Evolutionary conservation across 345 rosid species (phyloP).

Genomic region (Citrus unshiu): DNA sequence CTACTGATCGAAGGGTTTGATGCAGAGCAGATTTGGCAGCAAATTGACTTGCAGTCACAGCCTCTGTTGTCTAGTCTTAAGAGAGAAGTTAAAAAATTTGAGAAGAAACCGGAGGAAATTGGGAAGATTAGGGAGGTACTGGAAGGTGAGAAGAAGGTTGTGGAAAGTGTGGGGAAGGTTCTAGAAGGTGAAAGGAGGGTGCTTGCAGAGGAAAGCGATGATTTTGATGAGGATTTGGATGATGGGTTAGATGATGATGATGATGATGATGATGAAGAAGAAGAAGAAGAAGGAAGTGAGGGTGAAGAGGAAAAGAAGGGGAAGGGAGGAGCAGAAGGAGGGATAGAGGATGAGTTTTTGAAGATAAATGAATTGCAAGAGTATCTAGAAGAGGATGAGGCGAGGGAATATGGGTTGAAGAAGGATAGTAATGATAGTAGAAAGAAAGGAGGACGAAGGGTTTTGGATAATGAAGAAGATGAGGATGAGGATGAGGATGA

Average conservation of each 20-base stretch:
- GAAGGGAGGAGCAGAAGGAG: slow-evolving; percentile 26
- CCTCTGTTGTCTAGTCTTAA: slow-evolving; percentile 51
- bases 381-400: slow-evolving; percentile 72
- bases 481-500: slow-evolving; percentile 20
- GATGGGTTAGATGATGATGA: slow-evolving; percentile 26
- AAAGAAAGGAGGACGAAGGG: slow-evolving; percentile 23
- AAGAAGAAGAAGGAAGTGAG: slow-evolving; percentile 31
- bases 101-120: slow-evolving; percentile 57
- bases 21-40: slow-evolving; percentile 97
- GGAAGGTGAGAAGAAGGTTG: slow-evolving; percentile 16
- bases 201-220: slow-evolving; percentile 38
- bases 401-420: slow-evolving; percentile 65
- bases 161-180: too few species aligned
- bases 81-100: slow-evolving; percentile 51
- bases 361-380: slow-evolving; percentile 73
- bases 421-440: slow-evolving; percentile 13
- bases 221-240: slow-evolving; percentile 26
- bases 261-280: slow-evolving; percentile 14
- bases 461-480: slow-evolving; percentile 33
- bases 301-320: slow-evolving; percentile 22
- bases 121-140: slow-evolving; percentile 24
- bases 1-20: slow-evolving; percentile 77
- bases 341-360: slow-evolving; percentile 80
- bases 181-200: slow-evolving; percentile 14
- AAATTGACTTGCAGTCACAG: slow-evolving; percentile 74